Evolutionary conservation across 257 asterid genomes (phyloP).

Genomic region (Gynochthodes officinalis): DNA sequence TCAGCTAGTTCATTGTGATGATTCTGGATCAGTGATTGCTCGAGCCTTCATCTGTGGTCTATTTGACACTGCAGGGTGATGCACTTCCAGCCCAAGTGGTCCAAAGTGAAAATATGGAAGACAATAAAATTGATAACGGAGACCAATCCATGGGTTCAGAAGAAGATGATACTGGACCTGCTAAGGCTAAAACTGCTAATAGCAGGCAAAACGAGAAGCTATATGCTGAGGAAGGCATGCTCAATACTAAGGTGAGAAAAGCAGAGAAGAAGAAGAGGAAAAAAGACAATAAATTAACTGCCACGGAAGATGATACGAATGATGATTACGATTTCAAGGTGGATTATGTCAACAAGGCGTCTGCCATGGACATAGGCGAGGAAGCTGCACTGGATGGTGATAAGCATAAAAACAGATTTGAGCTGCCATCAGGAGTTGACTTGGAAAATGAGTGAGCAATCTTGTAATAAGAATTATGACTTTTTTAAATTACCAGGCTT

Average conservation of each 20-base stretch:
- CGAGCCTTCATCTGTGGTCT: not conserved
- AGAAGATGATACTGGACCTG: conserved; percentile 38
- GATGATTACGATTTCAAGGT: conserved; percentile 75
- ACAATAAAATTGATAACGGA: conserved; percentile 20
- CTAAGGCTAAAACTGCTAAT: conserved; percentile 41
- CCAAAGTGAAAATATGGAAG: conserved; percentile 13
- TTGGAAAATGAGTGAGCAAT: conserved; percentile 40
- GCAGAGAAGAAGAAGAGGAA: conserved; percentile 67
- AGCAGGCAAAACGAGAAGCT: conserved; percentile 74
- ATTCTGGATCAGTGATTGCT: not conserved
- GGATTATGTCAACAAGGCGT: conserved; percentile 43
- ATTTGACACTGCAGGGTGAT: conserved; percentile 41
- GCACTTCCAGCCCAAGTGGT: conserved; percentile 23
- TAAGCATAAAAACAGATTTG: conserved; percentile 45
- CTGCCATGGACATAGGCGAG: conserved; percentile 48
- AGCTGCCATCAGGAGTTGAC: conserved; percentile 64
- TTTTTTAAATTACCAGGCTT: not conserved
- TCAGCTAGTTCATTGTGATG: not conserved
- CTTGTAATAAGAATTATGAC: not conserved
- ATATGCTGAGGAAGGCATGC: conserved; percentile 75
- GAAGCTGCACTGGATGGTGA: conserved; percentile 18
- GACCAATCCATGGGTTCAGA: conserved; percentile 55
- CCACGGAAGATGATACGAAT: conserved; percentile 47
- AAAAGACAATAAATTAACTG: conserved; percentile 38
- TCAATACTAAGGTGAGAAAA: conserved; percentile 63